Evolutionary conservation across 139 green algal genomes (phyloP).

Genomic region (Coccomyxa sp.): DNA sequence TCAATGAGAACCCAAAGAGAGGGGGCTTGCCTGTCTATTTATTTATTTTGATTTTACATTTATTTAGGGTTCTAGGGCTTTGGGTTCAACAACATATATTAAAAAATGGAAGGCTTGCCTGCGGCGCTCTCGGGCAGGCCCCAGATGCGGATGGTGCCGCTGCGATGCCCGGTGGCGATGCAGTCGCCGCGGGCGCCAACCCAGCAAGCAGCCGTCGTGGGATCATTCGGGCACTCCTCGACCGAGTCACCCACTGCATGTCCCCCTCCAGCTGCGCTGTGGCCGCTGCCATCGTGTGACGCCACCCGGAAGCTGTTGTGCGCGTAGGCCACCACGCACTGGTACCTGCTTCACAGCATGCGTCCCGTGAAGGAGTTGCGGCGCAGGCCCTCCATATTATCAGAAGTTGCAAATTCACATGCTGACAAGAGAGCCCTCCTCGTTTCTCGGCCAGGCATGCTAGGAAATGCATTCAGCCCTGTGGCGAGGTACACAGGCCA

Average conservation of each 20-base stretch:
- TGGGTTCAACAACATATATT: too few relatives aligned
- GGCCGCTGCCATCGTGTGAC: background rate
- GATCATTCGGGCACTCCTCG: background rate
- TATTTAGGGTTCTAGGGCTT: too few relatives aligned
- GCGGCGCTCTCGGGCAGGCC: constrained; percentile 13
- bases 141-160: constrained; percentile 57
- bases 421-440: too few relatives aligned
- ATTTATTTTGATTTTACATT: too few relatives aligned
- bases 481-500: too few relatives aligned
- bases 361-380: too few relatives aligned
- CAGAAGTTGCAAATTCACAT: too few relatives aligned
- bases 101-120: too few relatives aligned
- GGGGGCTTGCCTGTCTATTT: too few relatives aligned
- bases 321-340: constrained; percentile 3
- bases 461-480: too few relatives aligned
- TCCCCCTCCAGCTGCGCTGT: background rate
- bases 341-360: constrained; percentile 10
- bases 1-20: constrained; percentile 47
- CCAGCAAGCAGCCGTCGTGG: constrained; percentile 51
- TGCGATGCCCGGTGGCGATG: constrained; percentile 63
- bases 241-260: background rate
- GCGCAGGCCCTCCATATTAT: too few relatives aligned
- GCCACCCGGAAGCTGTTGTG: background rate
- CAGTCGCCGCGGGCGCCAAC: constrained; percentile 34
- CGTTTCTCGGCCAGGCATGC: too few relatives aligned